Conservation (phyloP, 177 flowering plant species). For the Vitis hybrid region DNA sequence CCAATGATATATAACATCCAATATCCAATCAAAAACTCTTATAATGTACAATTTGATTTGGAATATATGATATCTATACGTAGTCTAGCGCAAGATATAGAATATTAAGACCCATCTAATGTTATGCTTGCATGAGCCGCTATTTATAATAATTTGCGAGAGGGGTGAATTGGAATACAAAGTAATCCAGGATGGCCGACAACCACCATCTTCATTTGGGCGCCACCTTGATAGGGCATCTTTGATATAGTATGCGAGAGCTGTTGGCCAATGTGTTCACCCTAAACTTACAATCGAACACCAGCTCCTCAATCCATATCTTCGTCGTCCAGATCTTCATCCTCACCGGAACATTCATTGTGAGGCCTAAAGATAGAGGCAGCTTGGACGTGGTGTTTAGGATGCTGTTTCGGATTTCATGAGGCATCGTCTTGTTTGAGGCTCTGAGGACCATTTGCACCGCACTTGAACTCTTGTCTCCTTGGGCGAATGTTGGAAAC, state of each 20-base stretch:
- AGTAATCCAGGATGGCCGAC: neutral
- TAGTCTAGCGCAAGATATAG: too few relatives aligned
- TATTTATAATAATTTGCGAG: neutral
- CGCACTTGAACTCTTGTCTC: neutral
- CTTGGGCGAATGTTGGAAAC: constrained; percentile 14
- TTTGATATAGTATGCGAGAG: constrained; percentile 26
- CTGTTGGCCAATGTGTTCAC: constrained; percentile 26
- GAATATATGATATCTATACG: too few relatives aligned
- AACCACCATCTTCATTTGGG: neutral
- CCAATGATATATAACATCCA: too few relatives aligned
- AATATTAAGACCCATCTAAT: too few relatives aligned
- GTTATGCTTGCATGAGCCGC: neutral
- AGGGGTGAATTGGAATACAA: neutral
- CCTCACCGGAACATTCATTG: constrained; percentile 16
- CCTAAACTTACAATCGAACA: constrained; percentile 30
- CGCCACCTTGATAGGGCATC: constrained; percentile 18
- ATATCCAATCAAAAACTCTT: too few relatives aligned
- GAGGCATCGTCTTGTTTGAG: constrained; percentile 17
- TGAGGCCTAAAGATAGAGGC: constrained; percentile 17
- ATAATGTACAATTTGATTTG: too few relatives aligned
- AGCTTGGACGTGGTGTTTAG: constrained; percentile 5
- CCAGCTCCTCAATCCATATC: constrained; percentile 16
- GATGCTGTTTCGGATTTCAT: constrained; percentile 20
- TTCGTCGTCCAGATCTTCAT: constrained; percentile 7
- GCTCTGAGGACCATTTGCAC: constrained; percentile 17